Evolutionary conservation across 1,284 basidiomycete species (phyloP).

Genomic region (Porogramme epimiltina): DNA sequence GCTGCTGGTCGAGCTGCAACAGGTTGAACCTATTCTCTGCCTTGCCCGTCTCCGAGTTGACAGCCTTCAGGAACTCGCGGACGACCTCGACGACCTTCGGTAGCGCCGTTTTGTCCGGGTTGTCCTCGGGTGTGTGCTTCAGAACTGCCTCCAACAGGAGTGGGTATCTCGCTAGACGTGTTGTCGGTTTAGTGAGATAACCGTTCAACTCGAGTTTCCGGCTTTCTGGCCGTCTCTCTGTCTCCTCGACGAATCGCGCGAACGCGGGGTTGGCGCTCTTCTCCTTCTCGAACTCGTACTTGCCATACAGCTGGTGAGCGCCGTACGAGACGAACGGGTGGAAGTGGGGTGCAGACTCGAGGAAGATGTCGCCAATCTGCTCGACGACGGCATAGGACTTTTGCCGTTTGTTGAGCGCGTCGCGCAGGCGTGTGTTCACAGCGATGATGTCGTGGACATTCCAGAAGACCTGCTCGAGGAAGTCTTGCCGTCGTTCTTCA

Average conservation of each 20-base stretch:
- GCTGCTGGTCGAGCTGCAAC: conserved; percentile 85
- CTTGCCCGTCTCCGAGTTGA: conserved; percentile 92
- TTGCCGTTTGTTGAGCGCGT: conserved; percentile 94
- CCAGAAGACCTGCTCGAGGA: conserved; percentile 97
- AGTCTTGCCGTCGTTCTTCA: conserved; percentile 77
- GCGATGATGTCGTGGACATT: conserved; percentile 94
- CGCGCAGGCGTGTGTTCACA: conserved; percentile 88
- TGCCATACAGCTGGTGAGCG: conserved; percentile 96
- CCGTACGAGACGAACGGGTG: conserved; percentile 94
- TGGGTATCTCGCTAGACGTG: conserved; percentile 94
- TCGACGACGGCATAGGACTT: conserved; percentile 94
- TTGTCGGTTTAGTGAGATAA: conserved; percentile 98
- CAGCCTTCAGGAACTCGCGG: conserved; percentile 83
- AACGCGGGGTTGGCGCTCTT: conserved; percentile 94
- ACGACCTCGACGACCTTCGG: conserved; percentile 83
- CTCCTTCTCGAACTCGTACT: conserved; percentile 99
- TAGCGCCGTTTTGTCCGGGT: conserved; percentile 82
- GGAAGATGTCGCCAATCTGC: conserved; percentile 88
- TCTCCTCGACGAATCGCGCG: conserved; percentile 94
- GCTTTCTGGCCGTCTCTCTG: conserved; percentile 92
- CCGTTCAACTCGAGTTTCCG: conserved; percentile 97
- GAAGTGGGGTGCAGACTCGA: conserved; percentile 90
- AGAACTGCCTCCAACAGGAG: conserved; percentile 90
- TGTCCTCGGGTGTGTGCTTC: conserved; percentile 93
- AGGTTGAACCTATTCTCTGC: conserved; percentile 94